phyloP scores from a whole-genome alignment of 495 filamentous ascomycete genomes.

The Copromyces sp. region DNA sequence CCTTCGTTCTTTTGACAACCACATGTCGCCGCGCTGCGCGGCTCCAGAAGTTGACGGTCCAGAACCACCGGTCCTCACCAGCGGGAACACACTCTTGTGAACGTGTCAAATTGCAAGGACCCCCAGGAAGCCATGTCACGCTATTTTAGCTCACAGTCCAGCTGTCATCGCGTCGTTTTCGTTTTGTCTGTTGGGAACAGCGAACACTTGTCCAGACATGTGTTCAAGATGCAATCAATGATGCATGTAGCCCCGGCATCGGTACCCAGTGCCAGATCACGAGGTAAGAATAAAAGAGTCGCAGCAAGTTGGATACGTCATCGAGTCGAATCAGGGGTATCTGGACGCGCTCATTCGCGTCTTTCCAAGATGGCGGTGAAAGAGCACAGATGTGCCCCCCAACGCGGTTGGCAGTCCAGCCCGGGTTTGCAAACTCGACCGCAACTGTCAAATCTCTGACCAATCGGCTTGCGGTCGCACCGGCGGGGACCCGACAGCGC shows the following conservation, averaged over 20 bases:
- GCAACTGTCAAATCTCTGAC: background rate
- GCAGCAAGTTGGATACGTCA: background rate
- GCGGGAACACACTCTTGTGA: background rate
- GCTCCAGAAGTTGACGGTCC: background rate
- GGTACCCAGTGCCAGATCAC: background rate
- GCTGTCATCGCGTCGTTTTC: background rate
- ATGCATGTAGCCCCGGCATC: background rate
- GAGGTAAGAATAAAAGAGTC: background rate
- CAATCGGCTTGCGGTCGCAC: background rate
- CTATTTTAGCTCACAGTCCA: background rate
- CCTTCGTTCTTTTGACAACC: background rate
- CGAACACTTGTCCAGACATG: background rate
- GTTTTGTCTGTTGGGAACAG: no score
- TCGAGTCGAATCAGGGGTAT: background rate
- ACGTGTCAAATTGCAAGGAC: background rate
- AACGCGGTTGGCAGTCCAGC: background rate
- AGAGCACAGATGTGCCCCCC: background rate
- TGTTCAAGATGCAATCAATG: background rate
- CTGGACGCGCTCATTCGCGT: background rate
- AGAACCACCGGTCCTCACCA: background rate
- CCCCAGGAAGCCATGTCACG: background rate
- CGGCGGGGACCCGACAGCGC: background rate
- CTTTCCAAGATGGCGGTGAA: background rate
- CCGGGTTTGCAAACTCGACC: background rate
- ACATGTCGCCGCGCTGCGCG: background rate